Conservation (phyloP, 1,284 basidiomycete species). For the Xanthoconium separans region DNA sequence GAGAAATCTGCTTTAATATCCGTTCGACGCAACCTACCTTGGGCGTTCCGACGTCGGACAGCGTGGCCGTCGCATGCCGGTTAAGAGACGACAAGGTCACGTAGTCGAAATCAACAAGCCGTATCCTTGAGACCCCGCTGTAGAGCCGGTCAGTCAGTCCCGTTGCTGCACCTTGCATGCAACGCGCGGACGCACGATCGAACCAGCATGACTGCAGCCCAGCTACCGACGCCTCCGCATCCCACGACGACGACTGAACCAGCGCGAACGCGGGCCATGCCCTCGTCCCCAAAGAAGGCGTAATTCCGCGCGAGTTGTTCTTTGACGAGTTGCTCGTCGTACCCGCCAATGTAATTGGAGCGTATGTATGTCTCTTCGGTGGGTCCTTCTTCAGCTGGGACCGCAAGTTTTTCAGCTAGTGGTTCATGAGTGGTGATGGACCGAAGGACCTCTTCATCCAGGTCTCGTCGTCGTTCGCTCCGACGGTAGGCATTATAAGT, state of each 20-base stretch:
- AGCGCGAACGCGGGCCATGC: slow-evolving; percentile 78
- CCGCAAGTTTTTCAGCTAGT: slow-evolving; percentile 9
- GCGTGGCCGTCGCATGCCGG: slow-evolving; percentile 89
- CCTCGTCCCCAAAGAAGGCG: slow-evolving; percentile 90
- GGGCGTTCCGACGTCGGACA: slow-evolving; percentile 90
- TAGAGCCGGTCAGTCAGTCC: background rate
- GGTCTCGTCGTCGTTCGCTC: slow-evolving; percentile 49
- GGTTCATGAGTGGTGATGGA: slow-evolving; percentile 42
- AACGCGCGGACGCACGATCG: slow-evolving; percentile 63
- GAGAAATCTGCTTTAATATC: slow-evolving; percentile 68
- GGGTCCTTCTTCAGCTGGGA: background rate
- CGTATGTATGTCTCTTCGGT: slow-evolving; percentile 19
- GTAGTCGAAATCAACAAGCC: slow-evolving; percentile 88
- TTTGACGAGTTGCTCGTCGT: slow-evolving; percentile 75
- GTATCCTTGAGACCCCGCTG: slow-evolving; percentile 72
- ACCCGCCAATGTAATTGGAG: slow-evolving; percentile 31
- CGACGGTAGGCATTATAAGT: slow-evolving; percentile 53
- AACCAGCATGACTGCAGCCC: slow-evolving; percentile 93
- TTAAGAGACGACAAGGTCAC: slow-evolving; percentile 93
- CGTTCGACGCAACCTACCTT: slow-evolving; percentile 88
- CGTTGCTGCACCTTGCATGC: background rate
- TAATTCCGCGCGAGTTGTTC: slow-evolving; percentile 95
- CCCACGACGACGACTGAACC: slow-evolving; percentile 88
- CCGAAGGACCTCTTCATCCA: slow-evolving; percentile 55
- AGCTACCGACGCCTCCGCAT: slow-evolving; percentile 95